A percentile compares a stretch with the other conserved stretches of the same genome.
Evolutionary conservation across 2,329 filamentous ascomycete genomes (phyloP).

Genomic region (Exophiala viscosa): DNA sequence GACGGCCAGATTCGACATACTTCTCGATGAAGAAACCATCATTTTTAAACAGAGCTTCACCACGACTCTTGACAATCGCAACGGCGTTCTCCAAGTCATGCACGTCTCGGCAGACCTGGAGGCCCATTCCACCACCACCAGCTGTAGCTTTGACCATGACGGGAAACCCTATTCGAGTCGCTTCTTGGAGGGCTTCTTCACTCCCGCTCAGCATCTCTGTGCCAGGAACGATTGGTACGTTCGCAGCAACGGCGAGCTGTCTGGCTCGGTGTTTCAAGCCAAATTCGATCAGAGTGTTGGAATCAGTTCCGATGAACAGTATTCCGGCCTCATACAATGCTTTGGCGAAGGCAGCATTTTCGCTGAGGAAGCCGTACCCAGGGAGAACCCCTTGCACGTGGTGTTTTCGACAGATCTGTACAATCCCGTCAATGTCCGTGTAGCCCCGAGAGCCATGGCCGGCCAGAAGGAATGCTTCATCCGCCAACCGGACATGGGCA

Average conservation of each 20-base stretch:
- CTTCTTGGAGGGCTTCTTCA: conserved; percentile 43
- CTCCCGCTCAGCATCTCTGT: conserved; percentile 46
- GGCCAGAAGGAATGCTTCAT: neutral
- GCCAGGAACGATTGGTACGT: conserved; percentile 54
- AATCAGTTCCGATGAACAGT: conserved; percentile 56
- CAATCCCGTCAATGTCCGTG: neutral
- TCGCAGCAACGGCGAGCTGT: conserved; percentile 50
- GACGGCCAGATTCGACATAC: conserved; percentile 74
- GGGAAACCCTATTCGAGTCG: conserved; percentile 47
- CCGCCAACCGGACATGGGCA: neutral
- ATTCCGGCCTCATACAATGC: conserved; percentile 53
- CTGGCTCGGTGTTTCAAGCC: conserved; percentile 58
- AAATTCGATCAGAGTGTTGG: conserved; percentile 52
- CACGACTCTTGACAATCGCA: conserved; percentile 68
- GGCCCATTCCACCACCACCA: conserved; percentile 79
- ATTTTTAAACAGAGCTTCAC: conserved; percentile 74
- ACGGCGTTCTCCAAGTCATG: conserved; percentile 68
- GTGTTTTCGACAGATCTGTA: conserved; percentile 41
- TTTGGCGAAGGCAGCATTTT: conserved; percentile 60
- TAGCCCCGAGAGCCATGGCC: conserved; percentile 3
- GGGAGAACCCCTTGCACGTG: conserved; percentile 60
- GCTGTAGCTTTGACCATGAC: conserved; percentile 72
- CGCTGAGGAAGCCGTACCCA: conserved; percentile 64
- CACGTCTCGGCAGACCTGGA: conserved; percentile 67
- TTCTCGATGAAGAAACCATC: conserved; percentile 80